Evolutionary conservation across 208 protist genomes (phyloP), one percentile per base, ranked within the genome.

Genomic region (Acanthamoeba triangularis): DNA sequence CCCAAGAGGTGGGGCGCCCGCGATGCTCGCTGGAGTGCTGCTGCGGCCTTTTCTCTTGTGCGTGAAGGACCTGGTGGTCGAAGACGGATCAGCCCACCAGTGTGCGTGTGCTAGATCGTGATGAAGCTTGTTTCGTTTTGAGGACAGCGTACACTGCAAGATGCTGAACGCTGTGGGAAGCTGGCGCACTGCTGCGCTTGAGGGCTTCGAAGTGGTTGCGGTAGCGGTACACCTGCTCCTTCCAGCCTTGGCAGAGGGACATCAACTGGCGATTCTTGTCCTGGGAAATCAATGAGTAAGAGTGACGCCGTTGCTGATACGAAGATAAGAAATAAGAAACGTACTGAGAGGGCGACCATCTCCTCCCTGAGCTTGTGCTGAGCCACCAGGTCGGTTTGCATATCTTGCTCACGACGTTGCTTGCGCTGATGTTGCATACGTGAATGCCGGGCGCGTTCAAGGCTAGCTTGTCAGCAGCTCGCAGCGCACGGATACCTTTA

Each of bases 201-300:
- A 85, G 35, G 13, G 14, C 28, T 5, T 56, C 14, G 14, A 85
- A 47, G 41, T 85, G 76, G 20, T 49, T 16, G 20, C 47, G 35
- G 44, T 85, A 85, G 41, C 76, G 76, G 47, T 85, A 56, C 14
- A 85, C 41, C 47, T 85, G 76, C n/a, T 85, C 76, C 76, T 85
- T 85, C 76, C 76, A 85, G 6, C 76, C 76, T 56, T 56, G 10
- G 41, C 76, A 85, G 2, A 85, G 44, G 5, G 23, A 6, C 44
- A 85, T 56, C 76, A 85, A 30, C 44, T 85, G 35, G 6, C 41
- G 76, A 30, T 85, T 85, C n/a, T 85, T 85, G 13, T 85, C 44
- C 76, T 33, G 28, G 41, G 74, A 82, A 4, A 41, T 41, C 30
- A 1, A 5, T 30, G 30, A 78, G 33, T 44, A 8, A 47, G 1